Percentiles rank a stretch among this genome's conserved stretches.
Conservation (phyloP, 192 early-diverging fungal species). For the Coemansia sp. region DNA sequence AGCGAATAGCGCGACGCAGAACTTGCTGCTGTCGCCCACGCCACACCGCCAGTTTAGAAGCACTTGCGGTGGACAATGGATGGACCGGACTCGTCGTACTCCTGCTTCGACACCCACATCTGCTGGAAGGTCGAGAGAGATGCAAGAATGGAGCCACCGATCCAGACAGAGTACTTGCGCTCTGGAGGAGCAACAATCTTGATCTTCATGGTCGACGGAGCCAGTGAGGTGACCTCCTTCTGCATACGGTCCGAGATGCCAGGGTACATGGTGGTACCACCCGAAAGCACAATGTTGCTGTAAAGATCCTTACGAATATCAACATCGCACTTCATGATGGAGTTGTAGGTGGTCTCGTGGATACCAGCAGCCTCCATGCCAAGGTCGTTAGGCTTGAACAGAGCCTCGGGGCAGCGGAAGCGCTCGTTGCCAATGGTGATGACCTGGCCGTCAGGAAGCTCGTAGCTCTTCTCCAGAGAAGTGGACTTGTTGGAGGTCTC, state of each 20-base stretch:
- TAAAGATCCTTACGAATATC: constrained; percentile 96
- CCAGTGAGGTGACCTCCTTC: constrained; percentile 94
- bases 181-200: constrained; percentile 98
- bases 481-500: constrained; percentile 90
- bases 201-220: constrained; percentile 95
- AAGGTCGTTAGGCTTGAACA: constrained; percentile 95
- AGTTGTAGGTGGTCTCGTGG: constrained; percentile 96
- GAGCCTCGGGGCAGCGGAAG: constrained; percentile 95
- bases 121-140: constrained; percentile 98
- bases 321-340: constrained; percentile 97
- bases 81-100: constrained; percentile 97
- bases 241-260: constrained; percentile 97
- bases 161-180: constrained; percentile 99
- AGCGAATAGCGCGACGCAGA: neutral
- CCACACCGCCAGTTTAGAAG: constrained; percentile 62
- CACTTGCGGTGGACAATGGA: constrained; percentile 99
- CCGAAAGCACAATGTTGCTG: constrained; percentile 95
- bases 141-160: constrained; percentile 96
- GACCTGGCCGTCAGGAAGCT: constrained; percentile 97
- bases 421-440: constrained; percentile 98
- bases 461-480: constrained; percentile 95
- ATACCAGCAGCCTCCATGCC: constrained; percentile 91
- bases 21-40: constrained; percentile 3
- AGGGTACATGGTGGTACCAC: constrained; percentile 97
- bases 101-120: constrained; percentile 98